Evolutionary conservation across 2,329 filamentous ascomycete genomes (phyloP).

Genomic region (Pseudocercospora vitis): DNA sequence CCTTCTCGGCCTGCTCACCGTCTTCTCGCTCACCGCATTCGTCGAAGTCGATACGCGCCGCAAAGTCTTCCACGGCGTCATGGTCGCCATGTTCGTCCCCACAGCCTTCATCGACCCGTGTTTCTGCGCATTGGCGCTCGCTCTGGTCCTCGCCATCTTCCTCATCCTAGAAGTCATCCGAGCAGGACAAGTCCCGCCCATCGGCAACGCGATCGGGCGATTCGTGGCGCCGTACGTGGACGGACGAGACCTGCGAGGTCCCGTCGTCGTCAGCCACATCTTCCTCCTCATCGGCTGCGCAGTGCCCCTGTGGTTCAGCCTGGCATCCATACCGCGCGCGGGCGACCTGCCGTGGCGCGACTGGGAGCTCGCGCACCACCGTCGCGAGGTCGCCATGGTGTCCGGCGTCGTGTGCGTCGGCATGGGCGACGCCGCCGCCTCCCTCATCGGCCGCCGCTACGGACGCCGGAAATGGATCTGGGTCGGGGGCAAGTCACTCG

Average conservation of each 20-base stretch:
- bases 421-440: constrained; percentile 90
- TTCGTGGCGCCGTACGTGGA: constrained; percentile 95
- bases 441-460: constrained; percentile 81
- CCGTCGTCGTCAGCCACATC: constrained; percentile 93
- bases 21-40: constrained; percentile 74
- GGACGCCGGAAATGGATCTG: constrained; percentile 91
- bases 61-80: constrained; percentile 98
- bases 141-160: constrained; percentile 77
- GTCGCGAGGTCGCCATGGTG: constrained; percentile 81
- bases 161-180: constrained; percentile 84
- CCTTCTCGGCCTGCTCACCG: constrained; percentile 67
- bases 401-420: constrained; percentile 92
- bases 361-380: constrained; percentile 65
- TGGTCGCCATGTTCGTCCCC: constrained; percentile 93
- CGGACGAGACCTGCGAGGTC: constrained; percentile 85
- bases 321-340: constrained; percentile 66
- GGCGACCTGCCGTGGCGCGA: constrained; percentile 60
- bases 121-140: constrained; percentile 77
- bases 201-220: constrained; percentile 78
- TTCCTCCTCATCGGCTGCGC: constrained; percentile 94
- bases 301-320: constrained; percentile 85
- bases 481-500: constrained; percentile 93
- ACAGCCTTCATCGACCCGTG: constrained; percentile 82
- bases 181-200: constrained; percentile 84
- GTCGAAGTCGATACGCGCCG: constrained; percentile 93